Percentiles rank a stretch among this genome's conserved stretches.
These are phyloP conservation scores for Penicillium sclerotigenum DNA, from an alignment of 2,329 filamentous ascomycete species.

Conservation along the genomic window DNA sequence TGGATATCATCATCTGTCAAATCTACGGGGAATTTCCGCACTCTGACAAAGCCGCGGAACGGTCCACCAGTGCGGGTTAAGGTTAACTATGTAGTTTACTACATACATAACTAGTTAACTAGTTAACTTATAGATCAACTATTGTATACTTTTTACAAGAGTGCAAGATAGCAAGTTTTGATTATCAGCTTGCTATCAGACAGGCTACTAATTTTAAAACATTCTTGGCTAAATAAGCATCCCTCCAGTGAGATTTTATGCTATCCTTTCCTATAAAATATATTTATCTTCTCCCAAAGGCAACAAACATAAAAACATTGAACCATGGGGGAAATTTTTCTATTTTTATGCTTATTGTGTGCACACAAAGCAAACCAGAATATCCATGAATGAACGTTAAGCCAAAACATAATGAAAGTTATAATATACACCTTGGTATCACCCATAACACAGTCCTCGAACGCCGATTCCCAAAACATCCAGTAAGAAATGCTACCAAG, in stretches of 20 bases:
- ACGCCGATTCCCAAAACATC: slow-evolving; percentile 3
- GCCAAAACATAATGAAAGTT: not conserved
- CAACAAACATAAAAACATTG: not conserved
- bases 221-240: not conserved
- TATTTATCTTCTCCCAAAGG: not conserved
- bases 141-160: not conserved
- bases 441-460: not conserved
- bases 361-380: not conserved
- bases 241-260: not conserved
- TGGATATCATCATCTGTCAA: not conserved
- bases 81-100: not conserved
- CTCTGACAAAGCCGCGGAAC: slow-evolving; percentile 21
- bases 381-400: not conserved
- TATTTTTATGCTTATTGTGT: no score
- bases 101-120: no score
- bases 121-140: not conserved
- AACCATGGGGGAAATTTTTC: no score
- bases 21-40: slow-evolving; percentile 11
- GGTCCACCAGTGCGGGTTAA: not conserved
- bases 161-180: not conserved
- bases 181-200: not conserved
- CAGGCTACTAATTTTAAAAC: not conserved
- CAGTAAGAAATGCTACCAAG: slow-evolving; percentile 40
- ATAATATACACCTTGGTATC: slow-evolving; percentile 3
- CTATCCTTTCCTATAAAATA: not conserved